A percentile compares a stretch with the other conserved stretches of the same genome.
Conservation (phyloP, 805 yeast species). For the Saccharomycodes ludwigii region DNA sequence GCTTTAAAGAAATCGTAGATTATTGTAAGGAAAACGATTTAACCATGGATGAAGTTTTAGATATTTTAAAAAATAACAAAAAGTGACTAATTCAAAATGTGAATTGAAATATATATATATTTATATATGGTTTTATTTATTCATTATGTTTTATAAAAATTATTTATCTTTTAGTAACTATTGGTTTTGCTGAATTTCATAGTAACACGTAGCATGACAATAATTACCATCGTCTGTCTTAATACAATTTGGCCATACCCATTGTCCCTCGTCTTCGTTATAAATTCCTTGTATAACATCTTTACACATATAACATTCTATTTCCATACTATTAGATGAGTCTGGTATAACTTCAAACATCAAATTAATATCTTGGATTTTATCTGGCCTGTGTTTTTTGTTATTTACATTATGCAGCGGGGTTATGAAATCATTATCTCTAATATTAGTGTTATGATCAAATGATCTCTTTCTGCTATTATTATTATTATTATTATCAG, state of each 20-base stretch:
- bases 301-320: slow-evolving; percentile 58
- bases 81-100: no score
- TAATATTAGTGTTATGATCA: neutral
- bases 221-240: slow-evolving; percentile 31
- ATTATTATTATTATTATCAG: slow-evolving; percentile 3
- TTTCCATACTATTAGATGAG: slow-evolving; percentile 4
- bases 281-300: slow-evolving; percentile 53
- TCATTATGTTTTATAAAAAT: no score
- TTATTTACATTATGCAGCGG: no score
- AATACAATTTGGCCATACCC: slow-evolving; percentile 69
- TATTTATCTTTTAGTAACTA: no score
- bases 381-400: no score
- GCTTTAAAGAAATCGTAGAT: no score
- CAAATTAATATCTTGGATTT: neutral
- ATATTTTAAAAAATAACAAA: no score
- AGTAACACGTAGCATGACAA: slow-evolving; percentile 61
- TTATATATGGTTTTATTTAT: no score
- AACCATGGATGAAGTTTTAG: no score
- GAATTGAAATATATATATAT: no score
- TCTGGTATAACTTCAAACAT: slow-evolving; percentile 3
- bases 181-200: no score
- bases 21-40: no score
- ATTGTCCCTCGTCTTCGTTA: slow-evolving; percentile 64
- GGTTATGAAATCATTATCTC: slow-evolving; percentile 5
- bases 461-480: slow-evolving; percentile 7